A percentile compares a stretch with the other conserved stretches of the same genome.
Conservation (phyloP, 371 early-diverging fungal species). For the Mortierella polycephala region DNA sequence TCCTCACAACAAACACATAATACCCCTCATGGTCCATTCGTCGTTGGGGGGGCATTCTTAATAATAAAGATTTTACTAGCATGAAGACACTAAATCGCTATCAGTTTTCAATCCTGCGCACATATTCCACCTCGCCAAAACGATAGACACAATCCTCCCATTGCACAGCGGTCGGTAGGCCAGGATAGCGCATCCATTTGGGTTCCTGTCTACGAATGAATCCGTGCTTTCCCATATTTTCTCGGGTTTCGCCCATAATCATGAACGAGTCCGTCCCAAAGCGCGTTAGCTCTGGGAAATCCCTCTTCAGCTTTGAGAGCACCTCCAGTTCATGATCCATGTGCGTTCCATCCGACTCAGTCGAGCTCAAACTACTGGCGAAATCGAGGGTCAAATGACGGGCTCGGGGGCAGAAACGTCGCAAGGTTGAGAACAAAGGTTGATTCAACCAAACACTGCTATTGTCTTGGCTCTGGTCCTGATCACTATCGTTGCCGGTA, state of each 20-base stretch:
- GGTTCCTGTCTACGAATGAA: conserved; percentile 3
- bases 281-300: conserved; percentile 1
- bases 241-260: not conserved
- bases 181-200: not conserved
- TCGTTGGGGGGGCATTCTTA: not conserved
- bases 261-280: conserved; percentile 12
- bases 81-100: not conserved
- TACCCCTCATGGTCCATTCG: not conserved
- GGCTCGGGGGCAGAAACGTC: conserved; percentile 2
- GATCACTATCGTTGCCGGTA: not conserved
- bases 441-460: not conserved
- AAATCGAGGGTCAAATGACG: conserved; percentile 1
- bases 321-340: not conserved
- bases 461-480: not conserved
- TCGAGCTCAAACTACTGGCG: not conserved
- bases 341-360: not conserved
- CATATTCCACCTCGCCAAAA: conserved; percentile 10
- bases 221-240: not conserved
- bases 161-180: not conserved
- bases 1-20: not conserved
- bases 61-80: not conserved
- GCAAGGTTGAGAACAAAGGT: not conserved
- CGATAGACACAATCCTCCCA: conserved; percentile 11
- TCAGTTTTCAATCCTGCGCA: not conserved
- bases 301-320: not conserved